A percentile compares a stretch with the other conserved stretches of the same genome.
Evolutionary conservation across 768 basidiomycete genomes (phyloP).

Genomic region (Holtermanniella nyarrowii): DNA sequence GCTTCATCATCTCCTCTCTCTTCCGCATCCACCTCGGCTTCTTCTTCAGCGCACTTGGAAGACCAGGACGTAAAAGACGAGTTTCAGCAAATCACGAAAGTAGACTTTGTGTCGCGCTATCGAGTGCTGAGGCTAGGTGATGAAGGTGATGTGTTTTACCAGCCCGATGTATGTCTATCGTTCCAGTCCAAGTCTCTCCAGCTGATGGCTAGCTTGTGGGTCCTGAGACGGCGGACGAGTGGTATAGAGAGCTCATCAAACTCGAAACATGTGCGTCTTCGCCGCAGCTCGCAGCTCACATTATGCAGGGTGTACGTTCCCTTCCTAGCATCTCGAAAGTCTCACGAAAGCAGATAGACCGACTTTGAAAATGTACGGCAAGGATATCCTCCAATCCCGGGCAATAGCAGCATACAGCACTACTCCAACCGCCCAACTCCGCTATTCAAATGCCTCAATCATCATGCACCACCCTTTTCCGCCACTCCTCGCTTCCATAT

Average conservation of each 20-base stretch:
- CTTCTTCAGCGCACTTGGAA: no score
- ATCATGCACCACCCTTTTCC: slow-evolving; percentile 42
- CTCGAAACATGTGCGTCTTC: slow-evolving; percentile 40
- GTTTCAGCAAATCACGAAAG: slow-evolving; percentile 26
- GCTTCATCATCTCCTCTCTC: not conserved
- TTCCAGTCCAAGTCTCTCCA: not conserved
- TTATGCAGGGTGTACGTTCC: slow-evolving; percentile 12
- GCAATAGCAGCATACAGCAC: slow-evolving; percentile 43
- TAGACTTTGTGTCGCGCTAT: slow-evolving; percentile 15
- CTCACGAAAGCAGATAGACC: slow-evolving; percentile 40
- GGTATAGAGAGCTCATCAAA: slow-evolving; percentile 38
- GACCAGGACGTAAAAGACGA: slow-evolving; percentile 10
- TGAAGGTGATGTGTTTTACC: slow-evolving; percentile 32
- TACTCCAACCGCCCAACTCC: slow-evolving; percentile 30
- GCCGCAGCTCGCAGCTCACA: not conserved
- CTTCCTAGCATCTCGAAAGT: not conserved
- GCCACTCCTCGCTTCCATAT: slow-evolving; percentile 35
- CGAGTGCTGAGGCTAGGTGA: slow-evolving; percentile 13
- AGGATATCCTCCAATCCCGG: slow-evolving; percentile 41
- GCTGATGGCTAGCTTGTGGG: slow-evolving; percentile 29
- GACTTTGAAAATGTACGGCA: slow-evolving; percentile 44
- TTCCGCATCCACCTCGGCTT: not conserved
- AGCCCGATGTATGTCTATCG: slow-evolving; percentile 17
- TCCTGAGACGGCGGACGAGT: slow-evolving; percentile 22
- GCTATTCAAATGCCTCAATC: slow-evolving; percentile 42